Percentiles rank a stretch among this genome's conserved stretches.
These are phyloP conservation scores for Terfezia boudieri DNA, from an alignment of 495 filamentous ascomycete genomes.

Conservation along the genomic window DNA sequence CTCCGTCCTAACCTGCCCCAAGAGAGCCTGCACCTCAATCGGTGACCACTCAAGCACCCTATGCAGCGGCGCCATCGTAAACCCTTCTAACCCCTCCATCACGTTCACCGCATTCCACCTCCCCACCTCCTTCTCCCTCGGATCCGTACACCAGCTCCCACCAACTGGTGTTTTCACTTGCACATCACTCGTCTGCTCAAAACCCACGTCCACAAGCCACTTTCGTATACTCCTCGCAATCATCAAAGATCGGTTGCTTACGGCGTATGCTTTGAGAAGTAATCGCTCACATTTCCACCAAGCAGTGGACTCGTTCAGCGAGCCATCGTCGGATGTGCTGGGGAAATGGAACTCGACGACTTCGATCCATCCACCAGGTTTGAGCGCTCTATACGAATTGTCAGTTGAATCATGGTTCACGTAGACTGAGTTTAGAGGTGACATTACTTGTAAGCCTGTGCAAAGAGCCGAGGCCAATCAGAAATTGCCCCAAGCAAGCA, in stretches of 20 bases:
- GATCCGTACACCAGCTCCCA: slow-evolving; percentile 8
- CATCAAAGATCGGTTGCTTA: no score
- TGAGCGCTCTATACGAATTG: slow-evolving; percentile 4
- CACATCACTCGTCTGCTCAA: neutral
- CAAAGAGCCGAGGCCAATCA: slow-evolving; percentile 30
- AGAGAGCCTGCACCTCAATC: slow-evolving; percentile 11
- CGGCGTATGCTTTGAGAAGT: no score
- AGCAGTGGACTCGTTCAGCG: neutral
- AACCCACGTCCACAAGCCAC: no score
- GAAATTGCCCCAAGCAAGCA: slow-evolving; percentile 28
- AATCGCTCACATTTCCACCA: no score
- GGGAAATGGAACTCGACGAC: slow-evolving; percentile 7
- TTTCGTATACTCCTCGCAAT: no score
- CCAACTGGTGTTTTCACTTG: slow-evolving; percentile 1
- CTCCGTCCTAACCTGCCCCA: slow-evolving; percentile 9
- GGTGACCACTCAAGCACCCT: slow-evolving; percentile 11
- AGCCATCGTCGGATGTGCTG: slow-evolving; percentile 10
- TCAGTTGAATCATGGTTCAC: neutral
- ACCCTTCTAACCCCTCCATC: slow-evolving; percentile 13
- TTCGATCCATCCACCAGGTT: slow-evolving; percentile 12
- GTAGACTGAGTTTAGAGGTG: neutral
- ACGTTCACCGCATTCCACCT: slow-evolving; percentile 11
- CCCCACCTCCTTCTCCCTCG: slow-evolving; percentile 5
- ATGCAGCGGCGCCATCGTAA: slow-evolving; percentile 12
- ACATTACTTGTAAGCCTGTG: slow-evolving; percentile 19